Evolutionary conservation across 192 early-diverging fungal genomes (phyloP).

Genomic region (Rhizoclosmatium sp.): DNA sequence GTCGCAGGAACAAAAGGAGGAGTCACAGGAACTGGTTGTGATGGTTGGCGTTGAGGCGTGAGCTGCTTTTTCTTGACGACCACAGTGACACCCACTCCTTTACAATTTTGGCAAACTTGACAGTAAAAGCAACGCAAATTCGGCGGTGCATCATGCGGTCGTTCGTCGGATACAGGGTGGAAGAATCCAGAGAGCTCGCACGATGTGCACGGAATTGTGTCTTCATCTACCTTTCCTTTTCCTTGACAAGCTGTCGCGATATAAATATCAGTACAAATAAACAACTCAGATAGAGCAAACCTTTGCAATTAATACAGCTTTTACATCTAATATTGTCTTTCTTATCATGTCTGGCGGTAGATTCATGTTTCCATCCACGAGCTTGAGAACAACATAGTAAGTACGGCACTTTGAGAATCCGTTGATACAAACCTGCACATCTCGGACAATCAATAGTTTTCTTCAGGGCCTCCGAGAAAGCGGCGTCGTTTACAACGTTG

Average conservation of each 20-base stretch:
- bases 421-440: constrained; percentile 26
- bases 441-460: constrained; percentile 30
- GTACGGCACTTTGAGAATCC: not conserved
- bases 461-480: constrained; percentile 10
- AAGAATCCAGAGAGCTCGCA: constrained; percentile 49
- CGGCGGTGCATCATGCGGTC: constrained; percentile 50
- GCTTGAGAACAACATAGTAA: constrained; percentile 1
- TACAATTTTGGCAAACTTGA: constrained; percentile 47
- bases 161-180: constrained; percentile 39
- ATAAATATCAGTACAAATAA: not conserved
- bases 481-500: not conserved
- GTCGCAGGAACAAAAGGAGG: not conserved
- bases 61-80: not conserved
- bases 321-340: constrained; percentile 43
- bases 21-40: not conserved
- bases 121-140: constrained; percentile 58
- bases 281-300: not conserved
- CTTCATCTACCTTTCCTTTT: constrained; percentile 37
- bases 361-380: constrained; percentile 48
- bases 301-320: constrained; percentile 46
- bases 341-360: constrained; percentile 43
- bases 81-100: constrained; percentile 40
- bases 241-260: constrained; percentile 35
- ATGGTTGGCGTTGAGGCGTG: not conserved
- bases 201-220: constrained; percentile 42